phyloP scores from a whole-genome alignment of 768 basidiomycete species.

The Basidioascus undulatus region DNA sequence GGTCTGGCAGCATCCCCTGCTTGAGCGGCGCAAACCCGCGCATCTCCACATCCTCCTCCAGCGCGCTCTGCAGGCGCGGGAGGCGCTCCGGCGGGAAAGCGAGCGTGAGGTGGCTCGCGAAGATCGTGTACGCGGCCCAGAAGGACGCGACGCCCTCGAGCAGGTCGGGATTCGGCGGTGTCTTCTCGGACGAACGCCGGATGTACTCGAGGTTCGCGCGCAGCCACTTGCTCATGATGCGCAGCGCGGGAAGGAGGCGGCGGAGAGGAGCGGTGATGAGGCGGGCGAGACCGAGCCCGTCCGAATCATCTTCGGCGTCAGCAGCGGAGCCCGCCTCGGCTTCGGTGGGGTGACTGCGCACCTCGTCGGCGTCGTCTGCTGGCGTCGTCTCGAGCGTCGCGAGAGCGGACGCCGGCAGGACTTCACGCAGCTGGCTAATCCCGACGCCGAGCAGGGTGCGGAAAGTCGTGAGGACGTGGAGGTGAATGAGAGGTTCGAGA shows the following conservation, averaged over 20 bases:
- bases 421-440: slow-evolving; percentile 27
- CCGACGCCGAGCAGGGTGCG: slow-evolving; percentile 41
- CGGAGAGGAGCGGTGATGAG: slow-evolving; percentile 67
- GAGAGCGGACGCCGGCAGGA: slow-evolving; percentile 24
- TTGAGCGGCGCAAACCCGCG: slow-evolving; percentile 65
- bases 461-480: slow-evolving; percentile 42
- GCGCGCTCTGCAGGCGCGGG: slow-evolving; percentile 25
- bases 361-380: no score
- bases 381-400: no score
- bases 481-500: slow-evolving; percentile 40
- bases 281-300: slow-evolving; percentile 36
- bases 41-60: slow-evolving; percentile 82
- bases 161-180: slow-evolving; percentile 20
- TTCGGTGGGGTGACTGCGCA: not conserved
- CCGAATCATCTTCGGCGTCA: slow-evolving; percentile 6
- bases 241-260: slow-evolving; percentile 59
- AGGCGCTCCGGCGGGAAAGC: slow-evolving; percentile 45
- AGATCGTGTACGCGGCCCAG: slow-evolving; percentile 47
- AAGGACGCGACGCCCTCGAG: slow-evolving; percentile 27
- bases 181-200: slow-evolving; percentile 21
- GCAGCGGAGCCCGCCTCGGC: slow-evolving; percentile 7
- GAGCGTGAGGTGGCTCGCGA: slow-evolving; percentile 33
- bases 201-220: slow-evolving; percentile 48
- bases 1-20: slow-evolving; percentile 31
- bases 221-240: slow-evolving; percentile 78